These are phyloP conservation scores for Schoenoplectus tabernaemontani DNA, from an alignment of 202 grass and related monocot species.

Conservation along the genomic window DNA sequence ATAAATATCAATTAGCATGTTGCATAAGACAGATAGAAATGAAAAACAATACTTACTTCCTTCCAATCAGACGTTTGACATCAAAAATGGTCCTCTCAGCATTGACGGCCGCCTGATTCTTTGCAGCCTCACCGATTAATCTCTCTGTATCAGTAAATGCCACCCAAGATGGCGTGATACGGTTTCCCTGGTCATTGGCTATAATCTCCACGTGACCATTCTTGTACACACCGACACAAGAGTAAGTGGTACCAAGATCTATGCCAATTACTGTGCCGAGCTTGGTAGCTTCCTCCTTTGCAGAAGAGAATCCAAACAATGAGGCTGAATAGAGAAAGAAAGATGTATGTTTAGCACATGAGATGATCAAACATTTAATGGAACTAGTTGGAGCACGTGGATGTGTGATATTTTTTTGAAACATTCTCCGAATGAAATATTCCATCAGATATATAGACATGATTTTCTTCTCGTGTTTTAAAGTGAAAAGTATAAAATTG, in stretches of 20 bases:
- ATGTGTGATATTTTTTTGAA: background rate
- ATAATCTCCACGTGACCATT: conserved; percentile 39
- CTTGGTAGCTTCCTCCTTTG: conserved; percentile 22
- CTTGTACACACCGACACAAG: conserved; percentile 51
- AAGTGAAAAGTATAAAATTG: background rate
- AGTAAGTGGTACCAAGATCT: conserved; percentile 51
- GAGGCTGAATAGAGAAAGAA: conserved; percentile 12
- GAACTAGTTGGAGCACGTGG: background rate
- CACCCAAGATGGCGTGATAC: conserved; percentile 35
- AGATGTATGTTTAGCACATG: background rate
- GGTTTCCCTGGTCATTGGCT: conserved; percentile 52
- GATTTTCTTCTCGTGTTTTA: background rate
- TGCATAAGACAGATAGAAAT: background rate
- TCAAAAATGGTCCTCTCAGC: conserved; percentile 80
- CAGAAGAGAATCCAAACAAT: conserved; percentile 14
- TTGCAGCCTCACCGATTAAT: conserved; percentile 87
- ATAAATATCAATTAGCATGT: background rate
- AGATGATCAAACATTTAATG: background rate
- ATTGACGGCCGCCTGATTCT: conserved; percentile 90
- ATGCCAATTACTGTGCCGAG: conserved; percentile 38
- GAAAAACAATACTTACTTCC: conserved; percentile 17
- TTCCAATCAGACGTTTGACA: conserved; percentile 41
- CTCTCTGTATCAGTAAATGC: conserved; percentile 55
- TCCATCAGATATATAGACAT: background rate
- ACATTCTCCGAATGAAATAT: background rate